Conservation (phyloP, 805 yeast genomes). For the Kuraishia hungarica region DNA sequence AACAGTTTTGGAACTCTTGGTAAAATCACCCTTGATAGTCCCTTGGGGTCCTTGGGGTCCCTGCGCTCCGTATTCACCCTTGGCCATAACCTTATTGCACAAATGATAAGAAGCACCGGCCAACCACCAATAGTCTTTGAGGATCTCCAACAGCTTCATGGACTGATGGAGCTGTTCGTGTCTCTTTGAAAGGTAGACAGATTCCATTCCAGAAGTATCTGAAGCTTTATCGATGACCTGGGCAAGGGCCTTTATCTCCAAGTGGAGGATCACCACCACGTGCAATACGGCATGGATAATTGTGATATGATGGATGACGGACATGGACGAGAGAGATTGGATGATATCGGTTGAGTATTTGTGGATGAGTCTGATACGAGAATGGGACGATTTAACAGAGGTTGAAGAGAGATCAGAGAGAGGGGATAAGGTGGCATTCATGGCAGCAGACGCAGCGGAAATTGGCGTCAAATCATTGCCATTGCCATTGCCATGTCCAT, state of each 20-base stretch:
- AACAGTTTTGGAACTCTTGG: neutral
- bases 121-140: constrained; percentile 19
- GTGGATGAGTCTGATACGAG: neutral
- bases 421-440: neutral
- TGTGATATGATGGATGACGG: constrained; percentile 17
- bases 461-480: neutral
- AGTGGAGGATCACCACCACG: constrained; percentile 17
- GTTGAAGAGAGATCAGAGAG: neutral
- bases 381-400: neutral
- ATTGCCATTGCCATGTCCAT: neutral
- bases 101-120: constrained; percentile 20
- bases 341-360: constrained; percentile 10
- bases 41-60: neutral
- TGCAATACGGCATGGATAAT: constrained; percentile 20
- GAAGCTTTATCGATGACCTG: constrained; percentile 5
- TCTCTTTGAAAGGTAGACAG: constrained; percentile 8
- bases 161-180: constrained; percentile 9
- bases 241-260: constrained; percentile 16
- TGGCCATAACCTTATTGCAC: constrained; percentile 12
- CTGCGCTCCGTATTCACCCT: neutral
- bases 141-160: constrained; percentile 10
- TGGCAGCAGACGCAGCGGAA: neutral
- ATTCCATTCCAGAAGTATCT: neutral
- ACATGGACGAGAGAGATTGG: constrained; percentile 5
- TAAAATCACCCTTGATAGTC: neutral